Conservation (phyloP, 1,139 yeast genomes). For the Debaryomyces subglobosus region DNA sequence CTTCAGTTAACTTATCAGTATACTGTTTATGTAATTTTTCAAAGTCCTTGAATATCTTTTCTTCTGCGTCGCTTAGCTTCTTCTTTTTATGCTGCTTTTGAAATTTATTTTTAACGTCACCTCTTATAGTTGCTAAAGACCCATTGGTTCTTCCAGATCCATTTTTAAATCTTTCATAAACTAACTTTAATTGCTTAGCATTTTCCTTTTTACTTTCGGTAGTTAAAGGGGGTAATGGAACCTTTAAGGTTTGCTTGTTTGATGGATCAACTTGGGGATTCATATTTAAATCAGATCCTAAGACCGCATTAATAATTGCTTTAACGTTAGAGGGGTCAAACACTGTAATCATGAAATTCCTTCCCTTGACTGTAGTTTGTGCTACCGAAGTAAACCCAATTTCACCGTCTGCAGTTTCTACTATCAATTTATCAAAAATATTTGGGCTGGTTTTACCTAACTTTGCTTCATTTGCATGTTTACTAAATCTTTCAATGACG, state of each 20-base stretch:
- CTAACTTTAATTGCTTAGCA: slow-evolving; percentile 61
- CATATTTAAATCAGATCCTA: slow-evolving; percentile 70
- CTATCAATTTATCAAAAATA: slow-evolving; percentile 62
- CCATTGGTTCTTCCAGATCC: slow-evolving; percentile 47
- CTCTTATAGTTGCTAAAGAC: slow-evolving; percentile 61
- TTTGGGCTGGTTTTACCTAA: slow-evolving; percentile 69
- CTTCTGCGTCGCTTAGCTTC: slow-evolving; percentile 59
- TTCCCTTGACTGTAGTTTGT: slow-evolving; percentile 73
- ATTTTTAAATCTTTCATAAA: slow-evolving; percentile 65
- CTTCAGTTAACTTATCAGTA: slow-evolving; percentile 57
- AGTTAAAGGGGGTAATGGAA: slow-evolving; percentile 76
- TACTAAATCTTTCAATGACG: slow-evolving; percentile 55
- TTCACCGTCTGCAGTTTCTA: slow-evolving; percentile 53
- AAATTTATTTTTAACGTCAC: slow-evolving; percentile 59
- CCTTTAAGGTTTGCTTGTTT: slow-evolving; percentile 72
- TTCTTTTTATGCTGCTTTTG: slow-evolving; percentile 47
- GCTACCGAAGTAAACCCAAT: slow-evolving; percentile 66
- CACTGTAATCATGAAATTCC: slow-evolving; percentile 72
- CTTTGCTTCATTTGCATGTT: slow-evolving; percentile 61
- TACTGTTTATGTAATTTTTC: slow-evolving; percentile 72
- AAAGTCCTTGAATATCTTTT: slow-evolving; percentile 55
- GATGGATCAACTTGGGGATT: slow-evolving; percentile 77
- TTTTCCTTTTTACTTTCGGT: slow-evolving; percentile 65
- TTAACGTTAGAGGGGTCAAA: slow-evolving; percentile 79
- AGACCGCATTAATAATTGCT: slow-evolving; percentile 66